Conservation (phyloP, 352 stramenopile genomes). For the Phytophthora agathidicida region DNA sequence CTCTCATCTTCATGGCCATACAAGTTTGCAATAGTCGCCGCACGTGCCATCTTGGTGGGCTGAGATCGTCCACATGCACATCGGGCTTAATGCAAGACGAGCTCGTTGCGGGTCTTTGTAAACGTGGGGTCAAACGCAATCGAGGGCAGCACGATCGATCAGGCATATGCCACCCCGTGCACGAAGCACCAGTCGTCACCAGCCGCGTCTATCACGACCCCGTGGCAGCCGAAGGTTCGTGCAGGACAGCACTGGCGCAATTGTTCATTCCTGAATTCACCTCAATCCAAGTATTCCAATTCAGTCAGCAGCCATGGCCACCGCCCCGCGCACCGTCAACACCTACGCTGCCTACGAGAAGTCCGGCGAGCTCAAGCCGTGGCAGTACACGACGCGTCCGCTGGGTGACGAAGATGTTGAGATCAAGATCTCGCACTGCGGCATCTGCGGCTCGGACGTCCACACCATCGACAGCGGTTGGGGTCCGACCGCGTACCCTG, state of each 20-base stretch:
- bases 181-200: conserved; percentile 7
- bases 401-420: conserved; percentile 56
- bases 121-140: conserved; percentile 24
- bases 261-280: conserved; percentile 28
- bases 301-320: conserved; percentile 22
- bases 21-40: too few relatives aligned
- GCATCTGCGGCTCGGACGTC: conserved; percentile 65
- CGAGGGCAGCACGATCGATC: conserved; percentile 3
- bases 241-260: not conserved
- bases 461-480: conserved; percentile 58
- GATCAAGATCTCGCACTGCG: conserved; percentile 71
- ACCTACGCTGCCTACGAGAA: conserved; percentile 54
- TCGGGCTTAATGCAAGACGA: not conserved
- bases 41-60: not conserved
- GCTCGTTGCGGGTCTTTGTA: too few relatives aligned
- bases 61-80: not conserved
- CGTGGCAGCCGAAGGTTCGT: not conserved
- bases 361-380: conserved; percentile 43
- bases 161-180: conserved; percentile 12
- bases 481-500: conserved; percentile 47
- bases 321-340: conserved; percentile 49
- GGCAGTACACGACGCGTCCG: conserved; percentile 50
- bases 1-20: conserved; percentile 1
- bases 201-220: not conserved
- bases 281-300: conserved; percentile 9